Conservation (phyloP, 192 early-diverging fungal genomes). For the Martensiomyces pterosporus region DNA sequence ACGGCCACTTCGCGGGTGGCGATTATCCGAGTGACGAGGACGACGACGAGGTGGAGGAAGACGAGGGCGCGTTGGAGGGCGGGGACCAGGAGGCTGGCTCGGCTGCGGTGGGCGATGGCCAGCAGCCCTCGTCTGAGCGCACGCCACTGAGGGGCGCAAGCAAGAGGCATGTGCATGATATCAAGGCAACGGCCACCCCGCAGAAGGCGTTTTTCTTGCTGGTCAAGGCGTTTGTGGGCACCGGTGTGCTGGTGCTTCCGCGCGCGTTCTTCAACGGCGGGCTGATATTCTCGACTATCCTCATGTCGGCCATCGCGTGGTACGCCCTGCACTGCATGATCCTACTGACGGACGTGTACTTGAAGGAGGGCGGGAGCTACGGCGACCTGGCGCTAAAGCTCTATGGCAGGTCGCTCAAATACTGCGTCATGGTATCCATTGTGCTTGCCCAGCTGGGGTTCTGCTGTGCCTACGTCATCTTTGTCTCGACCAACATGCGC, state of each 20-base stretch:
- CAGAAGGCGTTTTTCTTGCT: conserved; percentile 73
- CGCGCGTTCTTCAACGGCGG: conserved; percentile 76
- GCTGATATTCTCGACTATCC: conserved; percentile 55
- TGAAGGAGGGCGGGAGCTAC: conserved; percentile 58
- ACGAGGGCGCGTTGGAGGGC: conserved; percentile 27
- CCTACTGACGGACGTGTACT: conserved; percentile 59
- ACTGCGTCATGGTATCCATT: conserved; percentile 64
- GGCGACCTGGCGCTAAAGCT: conserved; percentile 65
- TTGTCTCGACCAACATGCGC: conserved; percentile 79
- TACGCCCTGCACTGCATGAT: conserved; percentile 64
- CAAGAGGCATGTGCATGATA: conserved; percentile 24
- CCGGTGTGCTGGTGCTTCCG: conserved; percentile 71
- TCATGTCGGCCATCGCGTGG: conserved; percentile 56
- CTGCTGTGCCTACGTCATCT: conserved; percentile 84
- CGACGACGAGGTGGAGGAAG: conserved; percentile 54
- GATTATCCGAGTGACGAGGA: conserved; percentile 80
- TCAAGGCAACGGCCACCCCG: conserved; percentile 57
- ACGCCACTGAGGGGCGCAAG: conserved; percentile 8
- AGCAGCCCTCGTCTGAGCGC: too few species aligned
- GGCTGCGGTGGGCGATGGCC: neutral
- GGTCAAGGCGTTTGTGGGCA: conserved; percentile 79
- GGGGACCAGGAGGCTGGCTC: conserved; percentile 5
- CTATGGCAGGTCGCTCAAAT: conserved; percentile 59
- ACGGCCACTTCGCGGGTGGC: conserved; percentile 92
- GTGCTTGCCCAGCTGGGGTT: conserved; percentile 81